Conservation (phyloP, 306 rosid genomes). For the Vicia villosa region DNA sequence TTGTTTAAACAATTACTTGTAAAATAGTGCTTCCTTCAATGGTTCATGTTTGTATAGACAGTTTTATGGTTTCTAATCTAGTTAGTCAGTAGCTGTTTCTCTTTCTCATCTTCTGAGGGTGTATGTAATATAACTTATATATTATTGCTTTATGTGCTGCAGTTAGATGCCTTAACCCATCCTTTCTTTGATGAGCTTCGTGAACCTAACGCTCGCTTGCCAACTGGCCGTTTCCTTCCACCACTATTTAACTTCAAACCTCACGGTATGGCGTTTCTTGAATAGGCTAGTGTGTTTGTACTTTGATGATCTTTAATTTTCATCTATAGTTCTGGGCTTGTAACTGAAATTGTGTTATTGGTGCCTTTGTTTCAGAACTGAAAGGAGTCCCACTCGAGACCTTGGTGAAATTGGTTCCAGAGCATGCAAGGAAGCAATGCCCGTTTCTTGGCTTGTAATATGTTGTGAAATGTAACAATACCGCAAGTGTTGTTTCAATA, state of each 20-base stretch:
- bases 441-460: conserved; percentile 74
- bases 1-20: background rate
- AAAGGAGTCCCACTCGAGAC: conserved; percentile 77
- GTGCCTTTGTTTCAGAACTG: conserved; percentile 58
- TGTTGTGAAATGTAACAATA: conserved; percentile 49
- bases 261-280: conserved; percentile 62
- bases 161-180: conserved; percentile 92
- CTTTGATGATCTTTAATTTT: background rate
- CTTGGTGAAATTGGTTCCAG: conserved; percentile 86
- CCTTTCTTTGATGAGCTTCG: conserved; percentile 97
- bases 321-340: background rate
- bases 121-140: background rate
- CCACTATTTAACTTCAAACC: conserved; percentile 90
- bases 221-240: conserved; percentile 94
- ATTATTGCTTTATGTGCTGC: conserved; percentile 31
- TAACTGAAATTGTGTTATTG: conserved; percentile 24
- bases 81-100: conserved; percentile 3
- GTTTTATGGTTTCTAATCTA: conserved; percentile 11
- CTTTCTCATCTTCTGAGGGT: background rate
- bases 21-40: background rate
- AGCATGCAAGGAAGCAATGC: conserved; percentile 93
- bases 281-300: background rate
- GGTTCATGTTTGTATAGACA: conserved; percentile 23
- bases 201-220: conserved; percentile 77
- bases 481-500: conserved; percentile 38